Evolutionary conservation across 1,139 yeast species (phyloP), one percentile per base, ranked within the genome.

Genomic region (Zygosaccharomyces sapae): DNA sequence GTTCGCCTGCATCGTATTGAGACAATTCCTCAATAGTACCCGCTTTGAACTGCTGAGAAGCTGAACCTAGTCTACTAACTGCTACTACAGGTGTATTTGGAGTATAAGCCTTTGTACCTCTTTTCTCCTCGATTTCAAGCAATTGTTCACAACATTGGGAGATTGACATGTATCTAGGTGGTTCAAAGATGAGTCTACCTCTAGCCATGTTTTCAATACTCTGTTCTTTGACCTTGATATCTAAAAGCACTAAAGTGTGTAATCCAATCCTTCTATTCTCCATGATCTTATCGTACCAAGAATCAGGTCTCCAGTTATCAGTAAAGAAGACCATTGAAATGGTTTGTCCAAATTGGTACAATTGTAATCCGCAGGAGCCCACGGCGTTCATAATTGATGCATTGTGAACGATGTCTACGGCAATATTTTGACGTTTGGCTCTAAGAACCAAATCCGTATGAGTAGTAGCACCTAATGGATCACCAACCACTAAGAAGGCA

Each of bases 331-430:
- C 98, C 65, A 92, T 75, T 1, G 97, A 88, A 12, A 92, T 94
- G 10, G 97, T 89, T 70, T 92, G 98, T 6, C 98, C 98, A 69
- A 90, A 92, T 59, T 86, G 90, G 69, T 92, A 92, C 51, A 92
- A 75, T 67, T 92, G 98, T 54, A 92, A 75, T 20, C 98, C 98
- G 71, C 97, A 89, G 1, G 97, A 95, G 10, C 98, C 98, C 20
- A 92, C 95, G 0, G 98, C 98, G 65, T 92, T 92, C 97, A 92
- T 89, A 19, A 92, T 95, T 20, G 96, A 86, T 2, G 98, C 98
- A 68, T 92, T 92, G 70, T 92, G 98, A 50, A 92, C 80, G 43
- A 86, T 79, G 61, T 86, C 94, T 39, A 86, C 88, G 48, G 76
- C 72, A 61, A 92, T 87, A 1, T 80, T 80, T 53, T 83, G 74